Evolutionary conservation across 2,329 filamentous ascomycete genomes (phyloP).

Genomic region (Penicillium sp.): DNA sequence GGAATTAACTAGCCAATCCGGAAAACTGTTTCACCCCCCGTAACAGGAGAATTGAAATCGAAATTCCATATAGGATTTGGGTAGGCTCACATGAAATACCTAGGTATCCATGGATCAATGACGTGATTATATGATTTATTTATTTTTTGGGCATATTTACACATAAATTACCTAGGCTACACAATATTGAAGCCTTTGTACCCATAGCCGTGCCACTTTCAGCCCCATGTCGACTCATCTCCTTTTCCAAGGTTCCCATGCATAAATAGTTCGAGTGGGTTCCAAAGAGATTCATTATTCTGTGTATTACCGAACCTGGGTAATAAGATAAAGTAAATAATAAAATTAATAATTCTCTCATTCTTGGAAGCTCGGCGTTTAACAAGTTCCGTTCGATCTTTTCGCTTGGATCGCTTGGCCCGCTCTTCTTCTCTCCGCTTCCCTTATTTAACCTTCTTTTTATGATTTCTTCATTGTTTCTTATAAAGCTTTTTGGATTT

Average conservation of each 20-base stretch:
- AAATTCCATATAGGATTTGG: neutral
- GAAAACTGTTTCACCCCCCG: neutral
- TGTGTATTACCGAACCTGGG: constrained; percentile 7
- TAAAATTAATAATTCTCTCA: constrained; percentile 5
- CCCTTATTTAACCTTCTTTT: constrained; percentile 25
- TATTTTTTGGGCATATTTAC: neutral
- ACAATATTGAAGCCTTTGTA: constrained; percentile 2
- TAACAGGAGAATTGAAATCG: neutral
- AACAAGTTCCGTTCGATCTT: constrained; percentile 20
- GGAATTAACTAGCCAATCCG: neutral
- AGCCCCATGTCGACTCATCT: constrained; percentile 1
- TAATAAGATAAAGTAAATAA: neutral
- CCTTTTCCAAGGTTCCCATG: constrained; percentile 17
- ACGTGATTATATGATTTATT: constrained; percentile 2
- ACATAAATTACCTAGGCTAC: constrained; percentile 4
- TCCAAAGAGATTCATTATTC: constrained; percentile 10
- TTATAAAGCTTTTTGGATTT: constrained; percentile 10
- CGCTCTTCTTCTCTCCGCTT: constrained; percentile 15
- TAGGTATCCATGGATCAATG: neutral
- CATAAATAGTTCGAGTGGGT: constrained; percentile 11
- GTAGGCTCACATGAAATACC: neutral
- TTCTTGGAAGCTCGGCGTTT: constrained; percentile 21
- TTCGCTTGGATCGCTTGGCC: constrained; percentile 13
- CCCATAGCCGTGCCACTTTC: neutral
- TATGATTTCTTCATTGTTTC: constrained; percentile 14